Evolutionary conservation across 2,329 filamentous ascomycete species (phyloP).

Genomic region (Trichoderma sp.): DNA sequence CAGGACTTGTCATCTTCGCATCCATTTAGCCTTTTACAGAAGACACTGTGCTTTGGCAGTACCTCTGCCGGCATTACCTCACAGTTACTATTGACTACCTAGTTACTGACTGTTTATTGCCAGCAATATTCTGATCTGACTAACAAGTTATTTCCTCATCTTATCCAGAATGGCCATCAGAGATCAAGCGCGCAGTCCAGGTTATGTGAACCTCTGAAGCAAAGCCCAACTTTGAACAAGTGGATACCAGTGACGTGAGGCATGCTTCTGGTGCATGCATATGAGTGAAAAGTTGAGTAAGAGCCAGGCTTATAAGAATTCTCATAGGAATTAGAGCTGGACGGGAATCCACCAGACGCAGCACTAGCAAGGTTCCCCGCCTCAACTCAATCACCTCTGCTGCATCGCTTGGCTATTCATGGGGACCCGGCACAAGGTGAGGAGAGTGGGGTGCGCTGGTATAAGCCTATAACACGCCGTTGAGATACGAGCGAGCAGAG

Average conservation of each 20-base stretch:
- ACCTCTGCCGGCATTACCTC: background rate
- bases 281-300: background rate
- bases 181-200: background rate
- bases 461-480: background rate
- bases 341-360: background rate
- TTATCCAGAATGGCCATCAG: background rate
- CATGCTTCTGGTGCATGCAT: too few relatives aligned
- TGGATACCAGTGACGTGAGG: slow-evolving; percentile 15
- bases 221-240: background rate
- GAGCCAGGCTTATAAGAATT: background rate
- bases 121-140: background rate
- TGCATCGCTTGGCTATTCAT: slow-evolving; percentile 15
- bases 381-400: slow-evolving; percentile 18
- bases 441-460: slow-evolving; percentile 5
- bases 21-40: slow-evolving; percentile 1
- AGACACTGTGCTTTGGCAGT: too few relatives aligned
- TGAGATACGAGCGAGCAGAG: background rate
- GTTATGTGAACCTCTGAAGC: background rate
- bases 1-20: background rate
- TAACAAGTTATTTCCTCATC: background rate
- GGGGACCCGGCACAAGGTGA: slow-evolving; percentile 17
- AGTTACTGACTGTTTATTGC: background rate
- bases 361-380: slow-evolving; percentile 21
- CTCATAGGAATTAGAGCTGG: background rate
- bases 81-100: background rate